Conservation (phyloP, 257 asterid species). For the Ballota nigra region DNA sequence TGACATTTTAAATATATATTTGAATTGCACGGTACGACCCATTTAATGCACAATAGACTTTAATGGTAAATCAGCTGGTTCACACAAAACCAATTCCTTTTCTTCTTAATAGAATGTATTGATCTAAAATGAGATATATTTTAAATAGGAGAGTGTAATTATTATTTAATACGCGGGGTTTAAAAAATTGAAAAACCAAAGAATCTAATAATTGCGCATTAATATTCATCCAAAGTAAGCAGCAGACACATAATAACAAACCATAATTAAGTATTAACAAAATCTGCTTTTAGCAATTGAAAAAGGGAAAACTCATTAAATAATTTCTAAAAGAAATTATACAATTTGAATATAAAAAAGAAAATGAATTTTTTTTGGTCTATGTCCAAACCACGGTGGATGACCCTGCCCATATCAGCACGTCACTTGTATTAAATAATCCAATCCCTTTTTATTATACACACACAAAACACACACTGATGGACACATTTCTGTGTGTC, state of each 20-base stretch:
- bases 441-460: constrained; percentile 1
- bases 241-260: background rate
- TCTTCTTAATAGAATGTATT: too few species aligned
- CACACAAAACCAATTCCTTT: too few species aligned
- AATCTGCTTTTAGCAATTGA: background rate
- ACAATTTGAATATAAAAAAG: background rate
- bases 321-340: background rate
- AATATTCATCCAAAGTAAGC: background rate
- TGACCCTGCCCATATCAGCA: constrained; percentile 27
- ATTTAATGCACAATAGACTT: too few species aligned
- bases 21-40: too few species aligned
- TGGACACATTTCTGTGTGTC: constrained; percentile 21
- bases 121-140: too few species aligned
- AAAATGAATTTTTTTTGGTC: background rate
- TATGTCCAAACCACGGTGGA: background rate
- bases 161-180: too few species aligned
- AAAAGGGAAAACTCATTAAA: background rate
- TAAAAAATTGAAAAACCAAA: background rate
- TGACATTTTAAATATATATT: too few species aligned
- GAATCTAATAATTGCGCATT: background rate
- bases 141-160: too few species aligned
- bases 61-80: too few species aligned
- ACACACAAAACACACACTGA: constrained; percentile 28
- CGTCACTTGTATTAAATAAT: constrained; percentile 27
- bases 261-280: background rate